phyloP scores from a whole-genome alignment of 805 yeast genomes.

The Nakazawaea sp. region DNA sequence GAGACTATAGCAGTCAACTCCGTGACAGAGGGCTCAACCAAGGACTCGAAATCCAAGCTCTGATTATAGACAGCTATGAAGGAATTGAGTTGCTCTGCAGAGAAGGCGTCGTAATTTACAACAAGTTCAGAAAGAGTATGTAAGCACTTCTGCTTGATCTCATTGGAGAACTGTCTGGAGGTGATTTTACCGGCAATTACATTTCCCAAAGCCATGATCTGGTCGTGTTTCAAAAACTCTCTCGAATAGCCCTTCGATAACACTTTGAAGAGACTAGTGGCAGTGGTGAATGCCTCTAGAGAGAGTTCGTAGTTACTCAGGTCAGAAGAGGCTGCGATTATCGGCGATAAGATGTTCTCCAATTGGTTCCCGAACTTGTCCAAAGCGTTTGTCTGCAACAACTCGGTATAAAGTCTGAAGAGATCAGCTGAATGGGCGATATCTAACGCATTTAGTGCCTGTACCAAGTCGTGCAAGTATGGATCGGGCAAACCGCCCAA shows the following conservation, averaged over 20 bases:
- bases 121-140: slow-evolving; percentile 11
- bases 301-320: slow-evolving; percentile 23
- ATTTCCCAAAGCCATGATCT: background rate
- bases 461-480: slow-evolving; percentile 12
- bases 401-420: slow-evolving; percentile 27
- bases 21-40: slow-evolving; percentile 23
- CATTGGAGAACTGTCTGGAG: slow-evolving; percentile 25
- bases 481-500: slow-evolving; percentile 19
- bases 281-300: slow-evolving; percentile 19
- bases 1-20: slow-evolving; percentile 16
- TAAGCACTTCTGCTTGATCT: slow-evolving; percentile 23
- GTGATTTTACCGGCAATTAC: slow-evolving; percentile 17
- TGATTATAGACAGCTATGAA: slow-evolving; percentile 25
- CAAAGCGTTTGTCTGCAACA: slow-evolving; percentile 25
- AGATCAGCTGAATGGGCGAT: slow-evolving; percentile 20
- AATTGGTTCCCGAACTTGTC: slow-evolving; percentile 24
- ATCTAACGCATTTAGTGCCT: slow-evolving; percentile 14
- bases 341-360: slow-evolving; percentile 14
- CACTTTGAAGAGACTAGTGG: slow-evolving; percentile 16
- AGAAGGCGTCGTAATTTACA: background rate
- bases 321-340: slow-evolving; percentile 15
- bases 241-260: background rate
- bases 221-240: background rate
- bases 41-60: slow-evolving; percentile 27
- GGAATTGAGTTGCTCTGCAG: slow-evolving; percentile 3